Evolutionary conservation across 2,329 filamentous ascomycete species (phyloP).

Genomic region (Cladophialophora carrionii): DNA sequence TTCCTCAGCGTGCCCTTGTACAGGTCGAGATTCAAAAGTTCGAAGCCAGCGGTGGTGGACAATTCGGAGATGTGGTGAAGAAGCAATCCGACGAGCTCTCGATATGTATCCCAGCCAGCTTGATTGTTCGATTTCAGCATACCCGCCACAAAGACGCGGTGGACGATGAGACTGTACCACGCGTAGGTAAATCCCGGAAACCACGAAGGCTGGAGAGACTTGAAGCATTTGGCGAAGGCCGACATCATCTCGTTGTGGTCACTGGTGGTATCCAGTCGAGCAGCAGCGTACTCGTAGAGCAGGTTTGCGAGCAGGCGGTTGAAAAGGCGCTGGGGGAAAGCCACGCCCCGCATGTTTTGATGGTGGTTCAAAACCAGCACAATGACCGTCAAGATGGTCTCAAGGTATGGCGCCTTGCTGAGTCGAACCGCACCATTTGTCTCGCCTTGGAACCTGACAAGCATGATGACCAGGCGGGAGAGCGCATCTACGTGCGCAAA

Average conservation of each 20-base stretch:
- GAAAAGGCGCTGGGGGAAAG: constrained; percentile 86
- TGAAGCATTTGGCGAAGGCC: constrained; percentile 70
- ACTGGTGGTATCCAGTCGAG: constrained; percentile 62
- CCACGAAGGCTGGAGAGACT: constrained; percentile 73
- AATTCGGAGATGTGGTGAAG: constrained; percentile 77
- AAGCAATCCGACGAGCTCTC: constrained; percentile 72
- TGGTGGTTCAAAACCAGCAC: constrained; percentile 84
- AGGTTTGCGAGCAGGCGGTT: constrained; percentile 85
- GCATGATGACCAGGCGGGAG: constrained; percentile 74
- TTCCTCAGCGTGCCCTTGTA: constrained; percentile 84
- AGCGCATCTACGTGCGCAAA: constrained; percentile 76
- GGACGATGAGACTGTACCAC: constrained; percentile 81
- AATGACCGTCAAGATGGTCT: constrained; percentile 75
- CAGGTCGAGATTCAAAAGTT: constrained; percentile 74
- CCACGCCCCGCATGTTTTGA: constrained; percentile 76
- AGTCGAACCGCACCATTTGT: constrained; percentile 61
- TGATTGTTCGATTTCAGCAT: constrained; percentile 70
- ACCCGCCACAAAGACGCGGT: constrained; percentile 80
- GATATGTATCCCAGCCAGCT: constrained; percentile 75
- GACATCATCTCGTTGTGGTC: constrained; percentile 71
- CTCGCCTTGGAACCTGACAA: constrained; percentile 73
- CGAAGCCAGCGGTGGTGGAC: constrained; percentile 71
- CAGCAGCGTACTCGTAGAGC: constrained; percentile 70
- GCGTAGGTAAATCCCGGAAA: constrained; percentile 82
- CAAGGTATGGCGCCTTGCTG: constrained; percentile 71